phyloP scores from a whole-genome alignment of 2,329 filamentous ascomycete species.

The Podosphaera fusca region DNA sequence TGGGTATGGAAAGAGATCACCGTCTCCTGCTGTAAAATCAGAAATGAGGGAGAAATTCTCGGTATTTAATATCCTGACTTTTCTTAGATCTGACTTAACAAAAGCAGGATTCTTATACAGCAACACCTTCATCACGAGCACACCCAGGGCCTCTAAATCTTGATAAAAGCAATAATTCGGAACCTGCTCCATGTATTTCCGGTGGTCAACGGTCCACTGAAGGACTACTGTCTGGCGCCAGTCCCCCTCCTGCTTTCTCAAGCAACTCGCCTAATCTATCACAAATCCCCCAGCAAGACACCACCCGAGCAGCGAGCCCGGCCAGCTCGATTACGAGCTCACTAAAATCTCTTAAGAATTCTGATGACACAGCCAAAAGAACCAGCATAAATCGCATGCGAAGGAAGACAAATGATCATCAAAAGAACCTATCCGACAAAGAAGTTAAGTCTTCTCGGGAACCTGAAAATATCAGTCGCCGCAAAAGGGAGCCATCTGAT shows the following conservation, averaged over 20 bases:
- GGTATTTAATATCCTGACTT: conserved; percentile 3
- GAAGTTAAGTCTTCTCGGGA: conserved; percentile 15
- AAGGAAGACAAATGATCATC: conserved; percentile 12
- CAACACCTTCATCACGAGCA: background rate
- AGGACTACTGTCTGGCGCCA: conserved; percentile 12
- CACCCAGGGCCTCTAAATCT: conserved; percentile 10
- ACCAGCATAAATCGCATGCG: conserved; percentile 12
- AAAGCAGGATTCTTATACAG: background rate
- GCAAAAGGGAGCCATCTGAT: conserved; percentile 9
- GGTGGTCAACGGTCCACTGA: conserved; percentile 14
- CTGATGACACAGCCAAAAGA: conserved; percentile 11
- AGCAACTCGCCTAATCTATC: background rate
- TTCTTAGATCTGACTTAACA: background rate
- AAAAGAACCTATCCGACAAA: conserved; percentile 13
- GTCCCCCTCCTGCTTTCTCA: conserved; percentile 8
- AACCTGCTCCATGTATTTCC: conserved; percentile 15
- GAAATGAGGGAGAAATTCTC: conserved; percentile 11
- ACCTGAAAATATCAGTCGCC: conserved; percentile 13
- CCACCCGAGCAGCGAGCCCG: background rate
- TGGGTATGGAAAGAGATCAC: conserved; percentile 12
- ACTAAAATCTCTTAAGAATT: conserved; percentile 6
- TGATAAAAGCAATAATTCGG: conserved; percentile 11
- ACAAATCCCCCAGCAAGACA: conserved; percentile 1
- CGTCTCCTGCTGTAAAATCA: conserved; percentile 10
- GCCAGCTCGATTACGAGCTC: conserved; percentile 2